phyloP scores from a whole-genome alignment of 1,284 basidiomycete genomes.

The Cryptococcus hybrid region DNA sequence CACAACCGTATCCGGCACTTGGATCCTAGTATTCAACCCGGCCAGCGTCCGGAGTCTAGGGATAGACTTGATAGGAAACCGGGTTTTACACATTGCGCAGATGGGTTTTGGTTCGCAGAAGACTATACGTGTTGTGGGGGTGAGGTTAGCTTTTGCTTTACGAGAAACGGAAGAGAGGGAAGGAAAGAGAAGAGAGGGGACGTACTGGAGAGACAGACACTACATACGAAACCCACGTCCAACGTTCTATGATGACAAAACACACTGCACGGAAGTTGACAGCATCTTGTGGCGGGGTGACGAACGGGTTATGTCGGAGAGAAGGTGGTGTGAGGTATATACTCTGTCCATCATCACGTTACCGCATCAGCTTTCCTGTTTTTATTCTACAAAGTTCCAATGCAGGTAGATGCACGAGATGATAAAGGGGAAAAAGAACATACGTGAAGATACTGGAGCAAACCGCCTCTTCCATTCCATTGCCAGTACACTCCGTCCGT shows the following conservation, averaged over 20 bases:
- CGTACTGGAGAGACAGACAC: constrained; percentile 89
- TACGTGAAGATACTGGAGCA: constrained; percentile 85
- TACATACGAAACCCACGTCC: constrained; percentile 97
- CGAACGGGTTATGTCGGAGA: constrained; percentile 68
- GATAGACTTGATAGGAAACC: constrained; percentile 85
- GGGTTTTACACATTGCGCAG: constrained; percentile 91
- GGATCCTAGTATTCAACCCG: constrained; percentile 35
- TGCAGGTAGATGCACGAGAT: constrained; percentile 3
- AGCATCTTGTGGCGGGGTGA: constrained; percentile 87
- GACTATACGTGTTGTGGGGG: constrained; percentile 55
- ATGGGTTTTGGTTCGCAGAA: constrained; percentile 92
- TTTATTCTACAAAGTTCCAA: not conserved
- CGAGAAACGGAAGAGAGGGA: too few relatives aligned
- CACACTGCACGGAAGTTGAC: constrained; percentile 97
- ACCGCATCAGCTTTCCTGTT: too few relatives aligned
- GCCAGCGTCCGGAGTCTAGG: constrained; percentile 63
- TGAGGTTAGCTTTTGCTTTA: not conserved
- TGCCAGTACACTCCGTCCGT: constrained; percentile 92
- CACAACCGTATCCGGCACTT: constrained; percentile 35
- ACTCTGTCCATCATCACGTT: constrained; percentile 53
- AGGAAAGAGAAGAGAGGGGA: constrained; percentile 17
- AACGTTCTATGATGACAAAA: constrained; percentile 96
- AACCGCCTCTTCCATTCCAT: constrained; percentile 64
- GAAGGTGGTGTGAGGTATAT: constrained; percentile 82
- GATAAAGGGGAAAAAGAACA: constrained; percentile 22